A percentile compares a stretch with the other conserved stretches of the same genome.
Evolutionary conservation across 352 stramenopile species (phyloP).

Genomic region (Phytophthora podocarpi): DNA sequence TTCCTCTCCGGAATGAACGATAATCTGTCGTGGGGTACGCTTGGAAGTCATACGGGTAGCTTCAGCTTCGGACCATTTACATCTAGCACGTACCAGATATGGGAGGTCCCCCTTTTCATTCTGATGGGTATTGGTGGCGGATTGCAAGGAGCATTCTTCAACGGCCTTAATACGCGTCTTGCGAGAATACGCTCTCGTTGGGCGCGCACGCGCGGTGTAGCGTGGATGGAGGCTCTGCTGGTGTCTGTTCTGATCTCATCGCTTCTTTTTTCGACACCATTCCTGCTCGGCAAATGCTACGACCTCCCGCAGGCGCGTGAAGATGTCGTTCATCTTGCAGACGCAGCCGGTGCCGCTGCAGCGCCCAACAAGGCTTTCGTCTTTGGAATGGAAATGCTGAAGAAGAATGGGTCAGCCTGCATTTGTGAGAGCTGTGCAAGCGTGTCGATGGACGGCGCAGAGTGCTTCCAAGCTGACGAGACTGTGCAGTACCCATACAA

Average conservation of each 20-base stretch:
- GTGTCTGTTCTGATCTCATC: constrained; percentile 65
- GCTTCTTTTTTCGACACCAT: constrained; percentile 66
- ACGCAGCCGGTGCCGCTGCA: constrained; percentile 30
- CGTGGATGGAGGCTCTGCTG: constrained; percentile 65
- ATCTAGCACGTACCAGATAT: constrained; percentile 82
- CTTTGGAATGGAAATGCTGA: constrained; percentile 73
- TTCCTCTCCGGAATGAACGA: constrained; percentile 82
- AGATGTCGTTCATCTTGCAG: constrained; percentile 54
- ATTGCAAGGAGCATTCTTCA: constrained; percentile 86
- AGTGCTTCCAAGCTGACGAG: constrained; percentile 74
- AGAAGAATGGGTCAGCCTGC: constrained; percentile 68
- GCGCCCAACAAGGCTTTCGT: constrained; percentile 61
- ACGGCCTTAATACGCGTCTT: constrained; percentile 63
- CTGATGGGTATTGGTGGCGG: constrained; percentile 86
- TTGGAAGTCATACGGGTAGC: constrained; percentile 72
- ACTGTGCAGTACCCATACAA: constrained; percentile 81
- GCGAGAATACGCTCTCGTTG: constrained; percentile 57
- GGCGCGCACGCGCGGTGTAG: constrained; percentile 57
- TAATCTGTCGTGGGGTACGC: constrained; percentile 73
- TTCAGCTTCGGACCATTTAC: constrained; percentile 78
- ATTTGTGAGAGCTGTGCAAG: constrained; percentile 72
- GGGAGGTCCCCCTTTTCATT: constrained; percentile 88
- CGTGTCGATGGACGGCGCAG: constrained; percentile 50
- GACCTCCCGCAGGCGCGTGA: constrained; percentile 57
- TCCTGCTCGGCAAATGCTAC: constrained; percentile 70